Evolutionary conservation across 306 rosid genomes (phyloP).

Genomic region (Inga laurina): DNA sequence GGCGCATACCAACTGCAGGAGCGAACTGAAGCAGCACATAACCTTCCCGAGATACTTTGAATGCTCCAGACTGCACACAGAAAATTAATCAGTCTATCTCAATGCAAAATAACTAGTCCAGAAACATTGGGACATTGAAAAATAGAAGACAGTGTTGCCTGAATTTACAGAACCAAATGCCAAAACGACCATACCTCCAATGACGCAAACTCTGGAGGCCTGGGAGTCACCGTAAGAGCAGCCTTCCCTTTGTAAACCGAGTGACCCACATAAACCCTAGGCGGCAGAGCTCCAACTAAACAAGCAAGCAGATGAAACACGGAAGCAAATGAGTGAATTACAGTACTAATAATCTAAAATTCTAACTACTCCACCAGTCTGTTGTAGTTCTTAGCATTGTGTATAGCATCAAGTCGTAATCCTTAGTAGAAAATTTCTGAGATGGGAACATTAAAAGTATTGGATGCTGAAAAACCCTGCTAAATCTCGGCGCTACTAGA

Average conservation of each 20-base stretch:
- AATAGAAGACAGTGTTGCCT: conserved; percentile 6
- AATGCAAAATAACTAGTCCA: neutral
- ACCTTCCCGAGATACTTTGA: conserved; percentile 84
- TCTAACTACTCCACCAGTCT: conserved; percentile 17
- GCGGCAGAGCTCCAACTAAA: conserved; percentile 59
- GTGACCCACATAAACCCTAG: conserved; percentile 84
- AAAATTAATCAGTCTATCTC: conserved; percentile 7
- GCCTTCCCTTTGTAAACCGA: conserved; percentile 98
- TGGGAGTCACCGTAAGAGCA: conserved; percentile 81
- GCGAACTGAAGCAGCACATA: conserved; percentile 91
- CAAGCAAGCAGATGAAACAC: conserved; percentile 34
- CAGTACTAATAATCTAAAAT: conserved; percentile 5
- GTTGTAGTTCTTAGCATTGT: neutral
- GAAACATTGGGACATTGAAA: neutral
- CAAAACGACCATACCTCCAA: conserved; percentile 61
- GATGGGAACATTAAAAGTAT: neutral
- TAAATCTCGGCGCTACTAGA: neutral
- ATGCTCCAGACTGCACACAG: conserved; percentile 77
- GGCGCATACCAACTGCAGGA: conserved; percentile 72
- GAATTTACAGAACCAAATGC: conserved; percentile 6
- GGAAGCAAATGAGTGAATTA: conserved; percentile 22
- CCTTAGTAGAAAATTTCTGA: neutral
- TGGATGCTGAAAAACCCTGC: conserved; percentile 5
- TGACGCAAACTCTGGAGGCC: conserved; percentile 74
- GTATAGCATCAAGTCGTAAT: neutral